Evolutionary conservation across 1,139 yeast genomes (phyloP), one percentile per base, ranked within the genome.

Genomic region (Dujonia santamariae): DNA sequence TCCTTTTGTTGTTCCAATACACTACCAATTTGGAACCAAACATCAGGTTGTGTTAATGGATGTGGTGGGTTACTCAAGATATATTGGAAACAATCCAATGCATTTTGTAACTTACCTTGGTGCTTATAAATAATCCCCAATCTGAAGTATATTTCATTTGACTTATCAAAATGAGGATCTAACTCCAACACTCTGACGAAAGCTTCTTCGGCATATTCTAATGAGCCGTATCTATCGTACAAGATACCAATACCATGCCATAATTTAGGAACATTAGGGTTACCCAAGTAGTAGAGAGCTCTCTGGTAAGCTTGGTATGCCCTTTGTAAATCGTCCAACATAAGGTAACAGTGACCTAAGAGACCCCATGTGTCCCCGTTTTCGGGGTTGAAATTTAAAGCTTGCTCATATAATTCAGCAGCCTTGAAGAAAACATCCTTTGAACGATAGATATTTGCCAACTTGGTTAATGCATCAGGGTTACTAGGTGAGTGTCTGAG

Each of bases 161-260:
- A 92, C 66, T 92, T 94, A 53, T 92, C 97, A 49, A 92, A 92
- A 54, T 86, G 82, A 28, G 97, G 96, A 60, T 92, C 97, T 68
- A 92, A 77, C 55, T 90, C 97, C 59, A 92, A 70, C 11, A 92
- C 98, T 49, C 96, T 80, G 25, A 94, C 95, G 63, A 92, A 92
- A 4, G 98, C 97, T 58, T 92, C 98, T 58, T 92, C 97, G 3
- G 98, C 98, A 51, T 90, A 92, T 59, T 90, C 97, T 47, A 90
- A 67, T 7, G 96, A 85, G 12, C 97, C 98, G 57, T 92, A 92
- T 35, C 98, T 73, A 58, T 92, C 98, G 58, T 92, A 92, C 41
- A 92, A 69, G 41, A 92, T 92, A 26, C 98, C 98, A 48, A 92
- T 92, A 0, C 98, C 98, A 59, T 92, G 97, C 97, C 98, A 92